A percentile compares a stretch with the other conserved stretches of the same genome.
These are phyloP conservation scores for Argentina anserina DNA, from an alignment of 306 rosid species.

Conservation along the genomic window DNA sequence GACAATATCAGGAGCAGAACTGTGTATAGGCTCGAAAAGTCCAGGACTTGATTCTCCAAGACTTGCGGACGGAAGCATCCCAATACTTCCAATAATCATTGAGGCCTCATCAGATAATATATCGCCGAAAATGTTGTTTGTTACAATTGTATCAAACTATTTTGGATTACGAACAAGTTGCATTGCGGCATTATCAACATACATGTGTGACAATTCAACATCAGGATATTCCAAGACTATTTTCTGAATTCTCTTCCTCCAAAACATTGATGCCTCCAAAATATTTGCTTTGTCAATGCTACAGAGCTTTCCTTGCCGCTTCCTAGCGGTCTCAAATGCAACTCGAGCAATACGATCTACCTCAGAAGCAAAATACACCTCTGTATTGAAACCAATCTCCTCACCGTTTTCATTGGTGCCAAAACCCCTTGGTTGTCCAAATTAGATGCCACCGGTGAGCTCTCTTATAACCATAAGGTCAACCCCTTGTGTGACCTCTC, in stretches of 20 bases:
- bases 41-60: constrained; percentile 92
- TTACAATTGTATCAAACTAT: constrained; percentile 88
- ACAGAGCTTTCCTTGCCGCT: constrained; percentile 74
- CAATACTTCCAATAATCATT: constrained; percentile 96
- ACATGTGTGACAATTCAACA: constrained; percentile 93
- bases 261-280: constrained; percentile 88
- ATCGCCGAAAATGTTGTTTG: constrained; percentile 95
- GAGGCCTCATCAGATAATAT: constrained; percentile 95
- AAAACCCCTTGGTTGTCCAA: constrained; percentile 87
- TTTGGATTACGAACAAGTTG: constrained; percentile 87
- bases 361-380: constrained; percentile 69
- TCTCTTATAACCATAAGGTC: constrained; percentile 93
- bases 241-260: constrained; percentile 70
- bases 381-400: constrained; percentile 84
- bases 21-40: constrained; percentile 90
- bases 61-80: constrained; percentile 99
- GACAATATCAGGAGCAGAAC: constrained; percentile 98
- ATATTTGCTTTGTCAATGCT: constrained; percentile 95
- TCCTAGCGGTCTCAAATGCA: constrained; percentile 85
- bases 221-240: constrained; percentile 75
- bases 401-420: constrained; percentile 63
- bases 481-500: constrained; percentile 78
- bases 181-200: constrained; percentile 93
- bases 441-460: constrained; percentile 83
- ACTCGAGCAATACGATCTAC: constrained; percentile 88